Evolutionary conservation across 495 filamentous ascomycete species (phyloP), one percentile per base, ranked within the genome.

Genomic region (Venustampulla echinocandica): DNA sequence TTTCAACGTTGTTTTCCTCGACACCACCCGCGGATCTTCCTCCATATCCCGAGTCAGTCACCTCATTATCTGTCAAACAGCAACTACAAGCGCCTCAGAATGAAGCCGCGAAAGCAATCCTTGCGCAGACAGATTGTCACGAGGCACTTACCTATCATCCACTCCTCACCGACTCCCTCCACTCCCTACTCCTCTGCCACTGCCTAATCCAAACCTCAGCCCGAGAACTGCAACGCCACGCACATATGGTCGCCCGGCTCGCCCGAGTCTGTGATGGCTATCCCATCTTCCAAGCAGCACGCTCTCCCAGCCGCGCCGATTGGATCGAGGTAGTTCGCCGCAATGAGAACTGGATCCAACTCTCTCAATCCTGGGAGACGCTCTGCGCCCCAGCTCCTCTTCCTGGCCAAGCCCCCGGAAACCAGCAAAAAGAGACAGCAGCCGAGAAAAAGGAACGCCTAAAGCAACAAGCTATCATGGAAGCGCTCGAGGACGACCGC

Each of bases 111-210:
- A 47, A 58, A 35, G 55, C 55, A 10, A 46, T 58, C 20, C 39
- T 58, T 10, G 61, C 57, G 14, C 67, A 58, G 32, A 55, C 55
- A n/a, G 55, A 58, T 30, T 58, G 55, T 24, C 55, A 77, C 24
- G 85, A 89, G 64, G 73, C 75, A 25, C 68, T 88, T 3, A 89
- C 84, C 13, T 90, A 85, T 59, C 85, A 90, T 53, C 85, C 85
- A 0, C 71, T 90, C 1, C 69, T 89, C 15, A 80, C 79, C 4
- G 85, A 90, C 45, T 80, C 80, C 2, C 71, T 90, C 1, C 85
- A 90, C 60, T 77, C 79, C 18, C 63, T 88, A 11, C 66, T 90
- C 17, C 69, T 90, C 34, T 80, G 77, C 52, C 85, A 90, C 59
- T 69, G 73, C 23, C 75, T 90, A 9, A 64, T 86, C 11, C 84